Conservation (phyloP, 148 eudicot species). For the Polygonum maritimum region DNA sequence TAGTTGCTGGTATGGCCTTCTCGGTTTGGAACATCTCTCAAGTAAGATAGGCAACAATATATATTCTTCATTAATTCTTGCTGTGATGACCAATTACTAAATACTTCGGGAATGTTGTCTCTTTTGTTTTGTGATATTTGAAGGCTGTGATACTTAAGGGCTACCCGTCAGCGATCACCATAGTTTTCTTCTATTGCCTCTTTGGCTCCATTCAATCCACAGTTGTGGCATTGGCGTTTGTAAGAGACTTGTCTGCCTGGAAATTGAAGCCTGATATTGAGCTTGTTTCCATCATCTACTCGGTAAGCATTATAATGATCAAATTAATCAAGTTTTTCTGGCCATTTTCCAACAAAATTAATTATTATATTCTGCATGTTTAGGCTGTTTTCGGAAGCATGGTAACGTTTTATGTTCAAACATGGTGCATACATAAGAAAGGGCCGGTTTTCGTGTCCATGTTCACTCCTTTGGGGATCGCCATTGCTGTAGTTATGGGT, state of each 20-base stretch:
- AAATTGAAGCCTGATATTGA: slow-evolving; percentile 26
- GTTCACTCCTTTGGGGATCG: slow-evolving; percentile 42
- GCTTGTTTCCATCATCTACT: slow-evolving; percentile 31
- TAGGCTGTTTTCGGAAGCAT: slow-evolving; percentile 32
- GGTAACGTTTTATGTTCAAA: slow-evolving; percentile 15
- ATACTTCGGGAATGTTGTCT: not conserved
- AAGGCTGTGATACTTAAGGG: slow-evolving; percentile 44
- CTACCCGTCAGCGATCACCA: slow-evolving; percentile 37
- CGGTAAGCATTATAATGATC: slow-evolving; percentile 25
- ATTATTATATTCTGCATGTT: not conserved
- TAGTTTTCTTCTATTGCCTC: slow-evolving; percentile 45
- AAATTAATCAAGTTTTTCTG: not conserved
- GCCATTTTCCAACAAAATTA: not conserved
- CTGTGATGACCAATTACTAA: not conserved
- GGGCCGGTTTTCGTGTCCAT: slow-evolving; percentile 46
- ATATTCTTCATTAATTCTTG: not conserved
- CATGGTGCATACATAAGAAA: slow-evolving; percentile 40
- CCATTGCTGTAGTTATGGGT: slow-evolving; percentile 34
- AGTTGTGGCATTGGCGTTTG: slow-evolving; percentile 22
- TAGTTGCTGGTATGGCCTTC: slow-evolving; percentile 23
- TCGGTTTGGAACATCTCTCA: slow-evolving; percentile 40
- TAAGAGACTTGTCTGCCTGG: slow-evolving; percentile 29
- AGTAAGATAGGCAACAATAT: slow-evolving; percentile 15
- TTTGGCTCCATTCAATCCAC: slow-evolving; percentile 38
- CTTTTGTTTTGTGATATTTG: slow-evolving; percentile 1